Base-by-base conservation (phyloP, 1,284 basidiomycete species). In the Phaffia rhodozyma region DNA sequence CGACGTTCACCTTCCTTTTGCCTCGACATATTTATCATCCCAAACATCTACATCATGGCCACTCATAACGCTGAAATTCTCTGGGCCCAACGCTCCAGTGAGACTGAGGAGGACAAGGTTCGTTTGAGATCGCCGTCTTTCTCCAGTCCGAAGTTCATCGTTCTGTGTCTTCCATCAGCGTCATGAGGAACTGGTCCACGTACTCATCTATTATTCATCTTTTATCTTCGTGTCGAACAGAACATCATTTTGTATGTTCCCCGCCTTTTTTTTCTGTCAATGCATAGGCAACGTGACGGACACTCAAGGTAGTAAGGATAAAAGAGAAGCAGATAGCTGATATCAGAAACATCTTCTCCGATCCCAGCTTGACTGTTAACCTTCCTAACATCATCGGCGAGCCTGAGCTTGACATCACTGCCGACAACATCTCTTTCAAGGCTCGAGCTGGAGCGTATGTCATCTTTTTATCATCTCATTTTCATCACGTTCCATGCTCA, bases 81-180 rank as follows among this genome's bases (percentile, higher is more conserved):
- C 3, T 96, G 91, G 89, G 91, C 91, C 58, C 90, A 96, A 76
- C 83, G 91, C 69, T 89, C 85, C 78, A 87, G 84, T 32, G 80
- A 77, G 27, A 70, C 77, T 11, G 82, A 80, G 27, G 79, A 84
- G 55, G 81, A 81, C 65, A 91, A 91, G 81, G 91, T 89, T 64
- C 67, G 73, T 70, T 50, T 38, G n/a, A 55, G n/a, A 27, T 32
- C 32, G 20, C 51, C 47, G n/a, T 51, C 38, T 6, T 52, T 53
- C 47, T 52, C 56, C 21, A 65, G 51, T 51, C 58, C 64, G n/a
- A 55, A 53, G 38, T n/a, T 25, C 20, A 43, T 49, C 56, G 58
- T 47, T 58, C 57, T 43, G 38, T 43, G 21, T 21, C n/a, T 23
- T n/a, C 21, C 23, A 52, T n/a, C 21, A 7, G 38, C 32, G 9